phyloP scores from a whole-genome alignment of 1,139 yeast genomes.

The Pneumocystis sp. region DNA sequence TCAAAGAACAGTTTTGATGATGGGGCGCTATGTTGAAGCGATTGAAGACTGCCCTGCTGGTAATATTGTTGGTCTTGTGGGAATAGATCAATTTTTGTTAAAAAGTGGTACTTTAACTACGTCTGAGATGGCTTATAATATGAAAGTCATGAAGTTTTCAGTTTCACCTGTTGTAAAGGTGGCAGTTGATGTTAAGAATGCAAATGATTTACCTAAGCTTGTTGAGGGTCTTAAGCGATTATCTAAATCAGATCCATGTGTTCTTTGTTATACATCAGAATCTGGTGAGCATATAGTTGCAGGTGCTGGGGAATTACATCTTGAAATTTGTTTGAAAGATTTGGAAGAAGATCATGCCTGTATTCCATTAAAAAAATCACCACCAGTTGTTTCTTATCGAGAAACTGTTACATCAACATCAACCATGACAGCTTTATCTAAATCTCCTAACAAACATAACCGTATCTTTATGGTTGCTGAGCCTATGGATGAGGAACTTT shows the following conservation, averaged over 20 bases:
- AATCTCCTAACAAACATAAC: conserved; percentile 99
- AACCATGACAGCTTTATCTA: conserved; percentile 89
- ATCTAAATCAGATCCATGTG: conserved; percentile 99
- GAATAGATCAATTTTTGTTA: conserved; percentile 98
- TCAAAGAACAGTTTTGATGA: conserved; percentile 99
- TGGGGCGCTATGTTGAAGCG: conserved; percentile 97
- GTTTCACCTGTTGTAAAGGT: conserved; percentile 99
- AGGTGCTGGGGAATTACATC: conserved; percentile 98
- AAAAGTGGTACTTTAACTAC: conserved; percentile 99
- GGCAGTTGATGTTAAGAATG: conserved; percentile 99
- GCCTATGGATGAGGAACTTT: conserved; percentile 87
- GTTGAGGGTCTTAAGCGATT: conserved; percentile 99
- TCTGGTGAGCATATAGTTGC: conserved; percentile 99
- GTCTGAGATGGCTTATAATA: conserved; percentile 92
- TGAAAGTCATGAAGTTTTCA: conserved; percentile 99
- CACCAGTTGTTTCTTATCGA: conserved; percentile 97
- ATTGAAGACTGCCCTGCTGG: conserved; percentile 99
- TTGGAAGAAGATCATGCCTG: conserved; percentile 99
- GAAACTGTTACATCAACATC: conserved; percentile 94
- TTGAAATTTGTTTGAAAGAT: conserved; percentile 93
- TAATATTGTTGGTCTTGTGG: conserved; percentile 99
- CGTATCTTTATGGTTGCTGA: conserved; percentile 96
- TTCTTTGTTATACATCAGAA: conserved; percentile 68
- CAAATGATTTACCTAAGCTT: conserved; percentile 97
- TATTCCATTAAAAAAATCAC: conserved; percentile 93